Evolutionary conservation across 345 rosid species (phyloP).

Genomic region (Physaria fendleri): DNA sequence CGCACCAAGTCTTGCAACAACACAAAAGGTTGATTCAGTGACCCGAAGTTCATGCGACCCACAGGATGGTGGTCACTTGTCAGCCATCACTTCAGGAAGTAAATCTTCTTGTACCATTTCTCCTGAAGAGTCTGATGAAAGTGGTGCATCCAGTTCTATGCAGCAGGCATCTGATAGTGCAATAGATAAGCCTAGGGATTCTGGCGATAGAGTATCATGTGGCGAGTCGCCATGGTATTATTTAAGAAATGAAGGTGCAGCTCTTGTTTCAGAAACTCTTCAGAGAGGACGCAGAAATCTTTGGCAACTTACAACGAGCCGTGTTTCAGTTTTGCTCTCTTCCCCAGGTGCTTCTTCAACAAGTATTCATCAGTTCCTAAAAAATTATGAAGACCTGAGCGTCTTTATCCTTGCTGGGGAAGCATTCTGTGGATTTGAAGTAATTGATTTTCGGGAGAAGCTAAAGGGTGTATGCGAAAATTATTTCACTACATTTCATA

Average conservation of each 20-base stretch:
- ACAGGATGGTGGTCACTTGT: slow-evolving; percentile 29
- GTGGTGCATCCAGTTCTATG: slow-evolving; percentile 26
- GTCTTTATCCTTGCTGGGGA: slow-evolving; percentile 92
- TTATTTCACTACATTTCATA: slow-evolving; percentile 78
- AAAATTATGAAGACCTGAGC: slow-evolving; percentile 81
- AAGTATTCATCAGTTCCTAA: slow-evolving; percentile 95
- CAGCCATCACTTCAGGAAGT: slow-evolving; percentile 34
- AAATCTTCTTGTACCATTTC: slow-evolving; percentile 30
- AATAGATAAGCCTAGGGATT: slow-evolving; percentile 43
- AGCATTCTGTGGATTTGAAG: slow-evolving; percentile 92
- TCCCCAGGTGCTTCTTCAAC: slow-evolving; percentile 70
- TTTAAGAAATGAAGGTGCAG: slow-evolving; percentile 81
- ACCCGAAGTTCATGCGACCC: slow-evolving; percentile 33
- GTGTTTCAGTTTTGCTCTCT: slow-evolving; percentile 87
- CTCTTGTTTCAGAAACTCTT: slow-evolving; percentile 80
- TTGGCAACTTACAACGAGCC: slow-evolving; percentile 97
- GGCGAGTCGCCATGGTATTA: slow-evolving; percentile 90
- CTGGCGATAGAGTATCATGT: slow-evolving; percentile 48
- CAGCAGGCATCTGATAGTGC: slow-evolving; percentile 26
- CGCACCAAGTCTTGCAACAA: slow-evolving; percentile 28
- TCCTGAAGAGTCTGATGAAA: slow-evolving; percentile 32
- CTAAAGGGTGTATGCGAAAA: slow-evolving; percentile 83
- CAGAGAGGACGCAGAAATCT: slow-evolving; percentile 89
- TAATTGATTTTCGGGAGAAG: slow-evolving; percentile 86
- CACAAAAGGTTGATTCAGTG: slow-evolving; percentile 36